These are phyloP conservation scores for Fusarium decemcellulare DNA, from an alignment of 2,329 filamentous ascomycete species.

Conservation along the genomic window DNA sequence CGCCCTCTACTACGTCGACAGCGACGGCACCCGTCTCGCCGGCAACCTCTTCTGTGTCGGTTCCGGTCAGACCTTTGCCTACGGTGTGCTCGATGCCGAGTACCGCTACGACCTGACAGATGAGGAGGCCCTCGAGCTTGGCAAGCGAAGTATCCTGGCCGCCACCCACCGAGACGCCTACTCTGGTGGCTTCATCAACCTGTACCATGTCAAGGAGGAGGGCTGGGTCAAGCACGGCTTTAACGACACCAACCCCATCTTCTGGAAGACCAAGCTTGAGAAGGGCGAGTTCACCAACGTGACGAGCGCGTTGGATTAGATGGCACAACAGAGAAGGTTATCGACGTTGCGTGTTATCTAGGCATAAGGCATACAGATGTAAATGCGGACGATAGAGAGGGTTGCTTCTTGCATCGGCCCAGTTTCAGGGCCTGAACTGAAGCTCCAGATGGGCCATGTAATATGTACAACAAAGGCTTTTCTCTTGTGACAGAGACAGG, in stretches of 20 bases:
- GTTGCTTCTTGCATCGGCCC: constrained; percentile 33
- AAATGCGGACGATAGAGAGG: constrained; percentile 35
- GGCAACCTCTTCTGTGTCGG: constrained; percentile 99
- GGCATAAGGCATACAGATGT: constrained; percentile 19
- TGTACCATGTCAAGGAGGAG: constrained; percentile 99
- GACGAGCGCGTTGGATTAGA: constrained; percentile 78
- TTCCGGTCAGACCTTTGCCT: constrained; percentile 98
- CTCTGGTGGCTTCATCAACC: constrained; percentile 98
- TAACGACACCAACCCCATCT: constrained; percentile 97
- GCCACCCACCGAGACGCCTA: constrained; percentile 98
- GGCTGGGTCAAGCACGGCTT: constrained; percentile 99
- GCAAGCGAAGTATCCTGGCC: constrained; percentile 91
- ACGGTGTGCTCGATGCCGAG: constrained; percentile 96
- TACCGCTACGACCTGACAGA: constrained; percentile 91
- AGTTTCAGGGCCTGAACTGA: constrained; percentile 11
- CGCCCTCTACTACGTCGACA: constrained; percentile 98
- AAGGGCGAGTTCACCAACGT: constrained; percentile 99
- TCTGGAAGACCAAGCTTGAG: constrained; percentile 99
- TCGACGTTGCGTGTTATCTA: background rate
- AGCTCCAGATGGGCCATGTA: constrained; percentile 40
- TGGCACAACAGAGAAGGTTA: constrained; percentile 8
- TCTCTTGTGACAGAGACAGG: constrained; percentile 40
- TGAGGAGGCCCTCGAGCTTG: constrained; percentile 92
- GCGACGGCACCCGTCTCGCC: constrained; percentile 89
- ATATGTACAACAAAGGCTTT: constrained; percentile 48